phyloP scores from a whole-genome alignment of 2,329 filamentous ascomycete genomes.

The Aureobasidium uvarum region DNA sequence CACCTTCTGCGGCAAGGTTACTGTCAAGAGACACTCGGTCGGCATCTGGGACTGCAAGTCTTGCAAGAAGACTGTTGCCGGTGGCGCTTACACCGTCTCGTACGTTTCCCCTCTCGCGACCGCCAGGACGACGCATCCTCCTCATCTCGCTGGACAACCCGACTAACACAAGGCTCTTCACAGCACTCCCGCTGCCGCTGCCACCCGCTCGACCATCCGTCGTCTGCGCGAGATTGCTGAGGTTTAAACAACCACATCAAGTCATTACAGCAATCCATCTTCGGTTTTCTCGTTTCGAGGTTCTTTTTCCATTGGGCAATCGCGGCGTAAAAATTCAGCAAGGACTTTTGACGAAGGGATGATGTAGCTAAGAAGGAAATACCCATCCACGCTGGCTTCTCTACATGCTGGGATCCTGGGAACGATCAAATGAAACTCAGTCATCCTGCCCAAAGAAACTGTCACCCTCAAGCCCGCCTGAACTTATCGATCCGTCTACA shows the following conservation, averaged over 20 bases:
- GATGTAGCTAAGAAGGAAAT: conserved; percentile 27
- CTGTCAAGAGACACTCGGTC: conserved; percentile 70
- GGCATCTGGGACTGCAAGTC: conserved; percentile 97
- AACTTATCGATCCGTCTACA: background rate
- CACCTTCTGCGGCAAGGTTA: conserved; percentile 98
- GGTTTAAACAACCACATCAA: conserved; percentile 59
- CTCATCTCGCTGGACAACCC: background rate
- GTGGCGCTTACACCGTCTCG: conserved; percentile 94
- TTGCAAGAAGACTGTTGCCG: conserved; percentile 91
- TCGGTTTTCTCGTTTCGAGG: conserved; percentile 26
- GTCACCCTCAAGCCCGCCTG: background rate
- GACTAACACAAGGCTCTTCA: conserved; percentile 35
- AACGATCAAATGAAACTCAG: conserved; percentile 27
- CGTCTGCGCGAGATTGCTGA: conserved; percentile 96
- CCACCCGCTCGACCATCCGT: conserved; percentile 94
- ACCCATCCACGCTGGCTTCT: conserved; percentile 24
- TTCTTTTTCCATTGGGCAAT: conserved; percentile 26
- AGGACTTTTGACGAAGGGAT: conserved; percentile 26
- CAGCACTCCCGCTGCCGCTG: conserved; percentile 88
- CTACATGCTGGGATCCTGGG: conserved; percentile 26
- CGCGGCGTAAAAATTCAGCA: conserved; percentile 28
- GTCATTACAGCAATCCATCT: conserved; percentile 22
- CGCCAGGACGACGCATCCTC: conserved; percentile 5
- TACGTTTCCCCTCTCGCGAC: conserved; percentile 53
- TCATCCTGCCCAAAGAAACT: conserved; percentile 26